Evolutionary conservation across 768 basidiomycete genomes (phyloP).

Genomic region (Pholiota molesta): DNA sequence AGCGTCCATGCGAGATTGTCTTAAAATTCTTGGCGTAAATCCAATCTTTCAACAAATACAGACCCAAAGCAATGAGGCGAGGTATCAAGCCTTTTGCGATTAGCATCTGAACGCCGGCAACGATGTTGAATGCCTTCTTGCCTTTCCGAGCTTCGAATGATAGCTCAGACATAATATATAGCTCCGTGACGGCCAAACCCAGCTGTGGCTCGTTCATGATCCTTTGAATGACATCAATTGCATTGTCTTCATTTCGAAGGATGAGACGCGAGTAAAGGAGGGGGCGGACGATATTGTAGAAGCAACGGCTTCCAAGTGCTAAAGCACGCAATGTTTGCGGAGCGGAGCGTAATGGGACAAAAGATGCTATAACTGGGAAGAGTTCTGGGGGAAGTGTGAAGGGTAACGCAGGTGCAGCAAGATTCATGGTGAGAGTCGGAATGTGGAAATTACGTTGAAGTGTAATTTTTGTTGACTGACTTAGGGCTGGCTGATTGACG

Average conservation of each 20-base stretch:
- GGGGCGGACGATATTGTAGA: constrained; percentile 14
- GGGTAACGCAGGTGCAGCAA: too few species aligned
- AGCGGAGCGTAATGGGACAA: constrained; percentile 18
- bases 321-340: constrained; percentile 13
- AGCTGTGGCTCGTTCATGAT: constrained; percentile 9
- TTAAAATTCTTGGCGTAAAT: too few species aligned
- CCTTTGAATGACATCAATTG: constrained; percentile 8
- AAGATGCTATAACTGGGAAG: constrained; percentile 15
- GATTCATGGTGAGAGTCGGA: neutral
- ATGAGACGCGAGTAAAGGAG: constrained; percentile 18
- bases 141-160: constrained; percentile 3
- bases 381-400: constrained; percentile 12
- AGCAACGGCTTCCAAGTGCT: constrained; percentile 9
- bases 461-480: too few species aligned
- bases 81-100: constrained; percentile 4
- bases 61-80: constrained; percentile 3
- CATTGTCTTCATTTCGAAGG: constrained; percentile 17
- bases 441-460: too few species aligned
- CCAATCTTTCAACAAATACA: constrained; percentile 1
- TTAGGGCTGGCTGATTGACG: too few species aligned
- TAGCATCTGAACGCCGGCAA: constrained; percentile 6
- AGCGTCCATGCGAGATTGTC: neutral
- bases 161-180: constrained; percentile 19
- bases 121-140: constrained; percentile 3
- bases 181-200: constrained; percentile 13